These are phyloP conservation scores for Phanerochaete sordida DNA, from an alignment of 768 basidiomycete species.

Conservation along the genomic window DNA sequence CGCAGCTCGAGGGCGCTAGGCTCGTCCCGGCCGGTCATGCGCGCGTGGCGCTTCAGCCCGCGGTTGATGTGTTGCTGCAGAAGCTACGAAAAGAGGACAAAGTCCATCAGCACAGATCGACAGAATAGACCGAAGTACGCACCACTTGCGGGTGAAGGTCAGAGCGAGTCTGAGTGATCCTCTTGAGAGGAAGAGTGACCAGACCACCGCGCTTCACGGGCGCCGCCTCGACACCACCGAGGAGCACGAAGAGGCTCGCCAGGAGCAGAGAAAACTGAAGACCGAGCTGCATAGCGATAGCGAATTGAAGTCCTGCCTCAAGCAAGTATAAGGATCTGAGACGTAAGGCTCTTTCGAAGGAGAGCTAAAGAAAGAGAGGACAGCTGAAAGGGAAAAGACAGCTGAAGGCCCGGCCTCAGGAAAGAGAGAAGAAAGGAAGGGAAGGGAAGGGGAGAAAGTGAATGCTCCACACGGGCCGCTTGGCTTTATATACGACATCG, in stretches of 20 bases:
- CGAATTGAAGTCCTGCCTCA: conserved; percentile 24
- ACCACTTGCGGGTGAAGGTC: conserved; percentile 43
- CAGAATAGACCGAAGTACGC: conserved; percentile 15
- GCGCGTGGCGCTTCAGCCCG: conserved; percentile 58
- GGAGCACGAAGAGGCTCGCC: conserved; percentile 43
- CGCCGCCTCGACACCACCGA: conserved; percentile 38
- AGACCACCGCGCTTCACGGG: conserved; percentile 35
- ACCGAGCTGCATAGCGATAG: conserved; percentile 50
- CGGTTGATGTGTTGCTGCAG: conserved; percentile 73
- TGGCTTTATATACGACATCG: not conserved
- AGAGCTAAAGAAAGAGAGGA: conserved; percentile 16
- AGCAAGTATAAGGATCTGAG: conserved; percentile 19
- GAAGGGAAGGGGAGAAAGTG: conserved; percentile 13
- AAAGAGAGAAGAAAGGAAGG: conserved; percentile 14
- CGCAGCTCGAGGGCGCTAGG: conserved; percentile 48
- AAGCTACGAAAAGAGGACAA: conserved; percentile 35
- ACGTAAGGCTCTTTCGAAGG: conserved; percentile 20
- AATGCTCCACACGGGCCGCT: not conserved
- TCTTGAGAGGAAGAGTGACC: conserved; percentile 41
- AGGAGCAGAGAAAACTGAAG: conserved; percentile 49
- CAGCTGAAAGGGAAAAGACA: conserved; percentile 20
- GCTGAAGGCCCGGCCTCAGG: conserved; percentile 36
- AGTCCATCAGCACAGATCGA: not conserved
- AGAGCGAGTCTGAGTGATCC: conserved; percentile 25
- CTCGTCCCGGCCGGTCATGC: conserved; percentile 57